phyloP scores from a whole-genome alignment of 495 filamentous ascomycete species.

The Podospora pseudopauciseta region DNA sequence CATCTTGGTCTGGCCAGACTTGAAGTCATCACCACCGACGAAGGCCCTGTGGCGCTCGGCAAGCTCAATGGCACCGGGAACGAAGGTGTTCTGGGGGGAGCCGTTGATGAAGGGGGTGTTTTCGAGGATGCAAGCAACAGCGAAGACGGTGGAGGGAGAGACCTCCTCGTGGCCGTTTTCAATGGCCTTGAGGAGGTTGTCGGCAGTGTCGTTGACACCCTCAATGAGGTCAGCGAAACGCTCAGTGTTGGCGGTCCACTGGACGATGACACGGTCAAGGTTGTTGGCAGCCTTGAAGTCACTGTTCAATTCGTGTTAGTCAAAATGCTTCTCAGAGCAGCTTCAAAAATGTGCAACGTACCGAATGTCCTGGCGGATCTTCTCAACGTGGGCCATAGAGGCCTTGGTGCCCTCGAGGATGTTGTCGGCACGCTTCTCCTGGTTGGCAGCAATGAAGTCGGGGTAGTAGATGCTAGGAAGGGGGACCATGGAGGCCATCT shows the following conservation, averaged over 20 bases:
- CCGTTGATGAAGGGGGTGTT: slow-evolving; percentile 96
- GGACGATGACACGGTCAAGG: slow-evolving; percentile 94
- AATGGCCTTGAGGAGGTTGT: slow-evolving; percentile 86
- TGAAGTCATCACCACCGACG: slow-evolving; percentile 98
- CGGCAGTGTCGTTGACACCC: slow-evolving; percentile 94
- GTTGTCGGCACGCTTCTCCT: slow-evolving; percentile 96
- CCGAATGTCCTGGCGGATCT: slow-evolving; percentile 90
- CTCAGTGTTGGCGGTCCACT: slow-evolving; percentile 99
- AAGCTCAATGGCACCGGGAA: slow-evolving; percentile 84
- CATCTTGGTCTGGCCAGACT: slow-evolving; percentile 99
- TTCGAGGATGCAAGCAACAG: slow-evolving; percentile 89
- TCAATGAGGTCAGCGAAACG: slow-evolving; percentile 83
- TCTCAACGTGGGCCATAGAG: slow-evolving; percentile 80
- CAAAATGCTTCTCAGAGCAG: background rate
- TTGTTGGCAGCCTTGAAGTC: slow-evolving; percentile 84
- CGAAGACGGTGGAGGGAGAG: slow-evolving; percentile 91
- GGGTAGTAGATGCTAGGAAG: slow-evolving; percentile 97
- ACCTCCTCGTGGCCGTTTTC: slow-evolving; percentile 83
- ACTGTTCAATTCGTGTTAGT: slow-evolving; percentile 35
- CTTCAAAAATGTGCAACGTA: background rate
- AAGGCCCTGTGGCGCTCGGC: slow-evolving; percentile 86
- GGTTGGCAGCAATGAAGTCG: slow-evolving; percentile 98
- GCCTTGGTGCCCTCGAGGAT: slow-evolving; percentile 79
- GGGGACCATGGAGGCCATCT: slow-evolving; percentile 86
- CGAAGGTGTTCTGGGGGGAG: slow-evolving; percentile 98